phyloP scores from a whole-genome alignment of 1,139 yeast genomes.

The Lodderomyces beijingensis region DNA sequence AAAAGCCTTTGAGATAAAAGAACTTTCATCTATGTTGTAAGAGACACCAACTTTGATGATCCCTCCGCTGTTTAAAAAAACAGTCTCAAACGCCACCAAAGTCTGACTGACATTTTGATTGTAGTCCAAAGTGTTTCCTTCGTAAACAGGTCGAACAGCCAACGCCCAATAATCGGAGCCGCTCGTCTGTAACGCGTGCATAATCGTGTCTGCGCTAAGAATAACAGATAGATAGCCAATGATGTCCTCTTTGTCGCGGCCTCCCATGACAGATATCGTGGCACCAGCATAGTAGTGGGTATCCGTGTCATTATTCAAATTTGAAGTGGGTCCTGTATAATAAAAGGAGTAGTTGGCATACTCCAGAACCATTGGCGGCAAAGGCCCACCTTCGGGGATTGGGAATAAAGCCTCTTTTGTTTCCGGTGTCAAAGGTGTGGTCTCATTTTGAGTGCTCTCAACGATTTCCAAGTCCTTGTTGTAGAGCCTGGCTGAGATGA shows the following conservation, averaged over 20 bases:
- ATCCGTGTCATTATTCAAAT: neutral
- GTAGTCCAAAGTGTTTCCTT: constrained; percentile 6
- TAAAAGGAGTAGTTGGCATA: constrained; percentile 1
- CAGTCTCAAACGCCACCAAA: constrained; percentile 6
- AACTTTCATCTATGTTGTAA: constrained; percentile 3
- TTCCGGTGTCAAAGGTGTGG: neutral
- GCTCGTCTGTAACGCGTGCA: constrained; percentile 3
- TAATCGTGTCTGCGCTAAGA: constrained; percentile 5
- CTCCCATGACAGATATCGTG: constrained; percentile 4
- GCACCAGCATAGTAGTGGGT: constrained; percentile 4
- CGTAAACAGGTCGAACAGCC: constrained; percentile 30
- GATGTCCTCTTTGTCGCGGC: neutral
- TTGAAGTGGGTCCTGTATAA: constrained; percentile 8
- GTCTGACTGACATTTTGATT: constrained; percentile 8
- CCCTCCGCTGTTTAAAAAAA: constrained; percentile 4
- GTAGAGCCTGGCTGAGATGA: constrained; percentile 6
- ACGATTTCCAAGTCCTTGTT: constrained; percentile 4
- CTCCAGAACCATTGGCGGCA: constrained; percentile 2
- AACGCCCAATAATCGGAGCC: constrained; percentile 28
- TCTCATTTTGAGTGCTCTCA: constrained; percentile 2
- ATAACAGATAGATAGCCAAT: constrained; percentile 7
- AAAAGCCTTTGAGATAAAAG: constrained; percentile 2
- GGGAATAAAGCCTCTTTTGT: constrained; percentile 5
- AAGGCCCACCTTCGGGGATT: constrained; percentile 2
- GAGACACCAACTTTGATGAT: constrained; percentile 1